phyloP scores from a whole-genome alignment of 495 filamentous ascomycete genomes.

The Neurospora cerealis region DNA sequence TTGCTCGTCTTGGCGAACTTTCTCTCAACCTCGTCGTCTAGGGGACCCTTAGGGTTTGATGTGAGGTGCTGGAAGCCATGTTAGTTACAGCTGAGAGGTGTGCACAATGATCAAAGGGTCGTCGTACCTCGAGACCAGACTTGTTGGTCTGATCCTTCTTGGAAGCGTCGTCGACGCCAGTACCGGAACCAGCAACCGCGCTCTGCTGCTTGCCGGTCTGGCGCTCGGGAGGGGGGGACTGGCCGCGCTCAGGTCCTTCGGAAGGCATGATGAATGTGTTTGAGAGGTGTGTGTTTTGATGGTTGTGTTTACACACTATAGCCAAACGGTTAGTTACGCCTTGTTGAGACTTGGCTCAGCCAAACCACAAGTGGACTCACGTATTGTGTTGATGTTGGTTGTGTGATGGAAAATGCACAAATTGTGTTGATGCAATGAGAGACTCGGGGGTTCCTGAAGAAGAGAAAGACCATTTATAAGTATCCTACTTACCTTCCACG shows the following conservation, averaged over 20 bases:
- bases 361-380: not conserved
- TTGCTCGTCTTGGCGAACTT: conserved; percentile 45
- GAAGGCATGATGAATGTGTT: conserved; percentile 9
- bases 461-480: not conserved
- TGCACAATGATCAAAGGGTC: not conserved
- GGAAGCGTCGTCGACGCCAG: conserved; percentile 38
- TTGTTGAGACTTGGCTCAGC: not conserved
- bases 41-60: conserved; percentile 59
- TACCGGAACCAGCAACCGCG: conserved; percentile 45
- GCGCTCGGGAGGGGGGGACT: conserved; percentile 70
- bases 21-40: conserved; percentile 58
- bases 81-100: conserved; percentile 1
- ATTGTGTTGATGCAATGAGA: not conserved
- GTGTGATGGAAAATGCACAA: not conserved
- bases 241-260: conserved; percentile 44
- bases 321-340: not conserved
- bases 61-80: conserved; percentile 29
- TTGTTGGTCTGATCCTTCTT: conserved; percentile 42
- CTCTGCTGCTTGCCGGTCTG: conserved; percentile 56
- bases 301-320: not conserved
- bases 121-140: conserved; percentile 33
- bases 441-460: not conserved
- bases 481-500: not conserved
- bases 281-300: not conserved
- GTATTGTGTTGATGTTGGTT: not conserved